These are phyloP conservation scores for Naganishia randhawae DNA, from an alignment of 768 basidiomycete genomes.

Conservation along the genomic window DNA sequence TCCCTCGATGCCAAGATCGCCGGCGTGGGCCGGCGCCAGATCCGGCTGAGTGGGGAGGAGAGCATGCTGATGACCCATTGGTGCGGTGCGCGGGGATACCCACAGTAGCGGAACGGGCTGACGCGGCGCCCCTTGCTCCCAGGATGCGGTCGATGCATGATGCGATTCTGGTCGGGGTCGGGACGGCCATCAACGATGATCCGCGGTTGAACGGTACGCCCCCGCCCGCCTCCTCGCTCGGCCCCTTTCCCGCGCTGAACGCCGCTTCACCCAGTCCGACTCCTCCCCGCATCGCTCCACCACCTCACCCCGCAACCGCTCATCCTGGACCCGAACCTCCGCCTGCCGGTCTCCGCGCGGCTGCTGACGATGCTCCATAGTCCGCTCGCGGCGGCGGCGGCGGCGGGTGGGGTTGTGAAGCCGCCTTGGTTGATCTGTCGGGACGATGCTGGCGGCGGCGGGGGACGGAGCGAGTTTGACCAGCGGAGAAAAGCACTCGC, in stretches of 20 bases:
- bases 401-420: conserved; percentile 21
- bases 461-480: conserved; percentile 48
- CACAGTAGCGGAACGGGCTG: too few relatives aligned
- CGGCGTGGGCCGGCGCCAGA: conserved; percentile 65
- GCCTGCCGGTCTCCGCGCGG: conserved; percentile 56
- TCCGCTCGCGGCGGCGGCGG: too few relatives aligned
- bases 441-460: conserved; percentile 28
- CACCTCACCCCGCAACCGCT: conserved; percentile 62
- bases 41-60: conserved; percentile 76
- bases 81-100: conserved; percentile 57
- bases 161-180: conserved; percentile 83
- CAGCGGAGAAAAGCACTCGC: conserved; percentile 56
- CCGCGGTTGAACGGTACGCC: conserved; percentile 86
- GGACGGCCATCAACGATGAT: conserved; percentile 84
- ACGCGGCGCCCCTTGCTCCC: too few relatives aligned
- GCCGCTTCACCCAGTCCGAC: conserved; percentile 41
- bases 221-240: conserved; percentile 57
- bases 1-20: conserved; percentile 75
- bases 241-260: not conserved
- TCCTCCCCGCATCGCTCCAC: conserved; percentile 40
- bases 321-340: conserved; percentile 72
- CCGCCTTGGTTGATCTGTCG: conserved; percentile 24
- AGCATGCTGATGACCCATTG: conserved; percentile 93
- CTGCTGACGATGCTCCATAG: conserved; percentile 66
- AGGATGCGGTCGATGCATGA: conserved; percentile 93